These are phyloP conservation scores for Ustulina deusta DNA, from an alignment of 2,329 filamentous ascomycete species.

Conservation along the genomic window DNA sequence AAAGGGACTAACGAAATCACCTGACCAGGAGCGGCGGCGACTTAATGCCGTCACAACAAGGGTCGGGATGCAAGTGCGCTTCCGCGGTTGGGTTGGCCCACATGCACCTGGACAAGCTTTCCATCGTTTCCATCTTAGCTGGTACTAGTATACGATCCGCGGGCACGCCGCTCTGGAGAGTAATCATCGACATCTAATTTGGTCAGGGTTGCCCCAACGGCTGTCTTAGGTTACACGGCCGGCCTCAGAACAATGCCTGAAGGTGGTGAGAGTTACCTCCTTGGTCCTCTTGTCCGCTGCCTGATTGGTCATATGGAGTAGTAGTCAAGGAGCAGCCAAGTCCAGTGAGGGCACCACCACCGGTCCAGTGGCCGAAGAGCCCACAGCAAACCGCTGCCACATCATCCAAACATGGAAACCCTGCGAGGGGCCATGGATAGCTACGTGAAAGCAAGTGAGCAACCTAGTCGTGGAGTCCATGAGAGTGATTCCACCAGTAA, in stretches of 20 bases:
- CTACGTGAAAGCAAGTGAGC: constrained; percentile 22
- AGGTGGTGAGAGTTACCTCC: constrained; percentile 15
- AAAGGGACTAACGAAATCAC: constrained; percentile 36
- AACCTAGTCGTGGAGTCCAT: constrained; percentile 19
- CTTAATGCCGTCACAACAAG: constrained; percentile 44
- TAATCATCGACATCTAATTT: constrained; percentile 36
- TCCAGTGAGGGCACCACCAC: constrained; percentile 33
- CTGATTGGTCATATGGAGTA: constrained; percentile 35
- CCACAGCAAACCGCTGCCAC: constrained; percentile 32
- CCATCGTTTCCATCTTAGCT: constrained; percentile 26
- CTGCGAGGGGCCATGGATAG: constrained; percentile 9
- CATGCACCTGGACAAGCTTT: constrained; percentile 35
- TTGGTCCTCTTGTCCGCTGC: constrained; percentile 16
- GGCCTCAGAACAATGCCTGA: constrained; percentile 15
- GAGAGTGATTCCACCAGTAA: constrained; percentile 11
- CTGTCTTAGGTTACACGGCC: constrained; percentile 37
- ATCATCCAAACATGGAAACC: constrained; percentile 16
- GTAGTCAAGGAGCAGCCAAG: constrained; percentile 36
- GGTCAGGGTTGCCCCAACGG: constrained; percentile 29
- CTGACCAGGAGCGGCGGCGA: constrained; percentile 46
- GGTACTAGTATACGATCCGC: constrained; percentile 29
- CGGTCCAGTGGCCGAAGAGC: constrained; percentile 28
- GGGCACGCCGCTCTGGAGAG: constrained; percentile 25
- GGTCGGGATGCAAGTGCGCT: constrained; percentile 47
- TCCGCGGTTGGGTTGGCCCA: constrained; percentile 45